Evolutionary conservation across 108 stramenopile genomes (phyloP).

Genomic region (Epithemia pelagica): DNA sequence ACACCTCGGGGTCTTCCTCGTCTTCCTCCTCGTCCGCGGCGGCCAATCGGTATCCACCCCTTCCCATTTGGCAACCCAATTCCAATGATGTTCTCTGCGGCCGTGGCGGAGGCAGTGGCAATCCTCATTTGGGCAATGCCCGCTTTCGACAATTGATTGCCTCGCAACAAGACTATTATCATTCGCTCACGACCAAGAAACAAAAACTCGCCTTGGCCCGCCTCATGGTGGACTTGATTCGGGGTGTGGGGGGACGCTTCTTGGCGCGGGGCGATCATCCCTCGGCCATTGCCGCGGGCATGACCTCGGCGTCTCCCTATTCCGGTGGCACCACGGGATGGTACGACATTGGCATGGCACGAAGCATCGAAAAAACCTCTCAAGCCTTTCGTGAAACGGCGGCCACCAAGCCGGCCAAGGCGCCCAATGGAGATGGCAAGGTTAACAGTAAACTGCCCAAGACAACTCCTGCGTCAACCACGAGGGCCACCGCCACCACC

Average conservation of each 20-base stretch:
- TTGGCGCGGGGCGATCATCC: slow-evolving; percentile 33
- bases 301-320: background rate
- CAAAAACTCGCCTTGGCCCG: slow-evolving; percentile 50
- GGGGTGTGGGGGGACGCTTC: slow-evolving; percentile 36
- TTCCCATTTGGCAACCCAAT: slow-evolving; percentile 29
- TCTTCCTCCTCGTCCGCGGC: background rate
- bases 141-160: slow-evolving; percentile 70
- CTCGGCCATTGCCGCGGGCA: background rate
- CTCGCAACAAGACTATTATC: slow-evolving; percentile 45
- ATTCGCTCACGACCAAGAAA: slow-evolving; percentile 41
- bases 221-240: slow-evolving; percentile 39
- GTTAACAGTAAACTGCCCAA: too few relatives aligned
- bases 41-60: background rate
- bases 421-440: too few relatives aligned
- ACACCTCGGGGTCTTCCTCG: background rate
- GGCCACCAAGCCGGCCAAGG: background rate
- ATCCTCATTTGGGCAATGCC: slow-evolving; percentile 61
- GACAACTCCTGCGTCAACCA: too few relatives aligned
- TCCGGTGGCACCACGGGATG: slow-evolving; percentile 25
- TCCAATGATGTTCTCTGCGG: slow-evolving; percentile 77
- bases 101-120: slow-evolving; percentile 61
- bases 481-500: too few relatives aligned
- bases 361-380: slow-evolving; percentile 58
- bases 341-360: slow-evolving; percentile 48
- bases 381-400: slow-evolving; percentile 21